These are phyloP conservation scores for Globisporangium recalcitrans DNA, from an alignment of 352 stramenopile species.

Conservation along the genomic window DNA sequence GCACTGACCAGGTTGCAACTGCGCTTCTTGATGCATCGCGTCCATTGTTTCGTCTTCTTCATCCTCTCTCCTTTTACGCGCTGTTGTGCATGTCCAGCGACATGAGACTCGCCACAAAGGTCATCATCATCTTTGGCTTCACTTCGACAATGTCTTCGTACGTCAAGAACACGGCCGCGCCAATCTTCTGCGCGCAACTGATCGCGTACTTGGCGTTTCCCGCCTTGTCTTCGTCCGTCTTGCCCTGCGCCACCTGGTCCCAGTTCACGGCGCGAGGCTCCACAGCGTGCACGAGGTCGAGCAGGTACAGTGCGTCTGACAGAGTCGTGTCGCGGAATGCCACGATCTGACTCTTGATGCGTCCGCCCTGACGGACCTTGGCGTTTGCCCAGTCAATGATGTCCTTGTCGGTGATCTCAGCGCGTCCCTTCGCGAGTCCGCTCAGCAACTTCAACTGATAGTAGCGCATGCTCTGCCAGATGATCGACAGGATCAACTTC, in stretches of 20 bases:
- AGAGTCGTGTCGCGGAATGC: slow-evolving; percentile 82
- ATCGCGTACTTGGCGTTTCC: slow-evolving; percentile 92
- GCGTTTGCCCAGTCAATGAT: slow-evolving; percentile 82
- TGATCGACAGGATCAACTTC: slow-evolving; percentile 91
- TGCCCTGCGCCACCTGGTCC: slow-evolving; percentile 67
- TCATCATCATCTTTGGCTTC: slow-evolving; percentile 92
- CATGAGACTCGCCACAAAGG: slow-evolving; percentile 84
- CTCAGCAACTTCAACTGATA: slow-evolving; percentile 86
- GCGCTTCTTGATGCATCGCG: neutral
- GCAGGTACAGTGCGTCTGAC: slow-evolving; percentile 74
- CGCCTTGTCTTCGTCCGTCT: slow-evolving; percentile 76
- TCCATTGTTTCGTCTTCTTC: neutral
- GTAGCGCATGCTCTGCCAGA: slow-evolving; percentile 93
- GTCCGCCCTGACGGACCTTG: slow-evolving; percentile 75
- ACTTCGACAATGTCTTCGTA: slow-evolving; percentile 93
- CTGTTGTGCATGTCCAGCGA: slow-evolving; percentile 68
- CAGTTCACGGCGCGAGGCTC: slow-evolving; percentile 88
- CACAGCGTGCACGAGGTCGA: slow-evolving; percentile 86
- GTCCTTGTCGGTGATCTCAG: slow-evolving; percentile 74
- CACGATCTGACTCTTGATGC: slow-evolving; percentile 66
- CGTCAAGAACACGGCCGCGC: slow-evolving; percentile 89
- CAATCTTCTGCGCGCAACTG: slow-evolving; percentile 90
- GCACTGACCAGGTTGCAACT: neutral
- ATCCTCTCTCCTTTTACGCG: slow-evolving; percentile 1
- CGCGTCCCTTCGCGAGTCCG: slow-evolving; percentile 35